Conservation (phyloP, 148 eudicot species). For the Dianthus caryophyllus region DNA sequence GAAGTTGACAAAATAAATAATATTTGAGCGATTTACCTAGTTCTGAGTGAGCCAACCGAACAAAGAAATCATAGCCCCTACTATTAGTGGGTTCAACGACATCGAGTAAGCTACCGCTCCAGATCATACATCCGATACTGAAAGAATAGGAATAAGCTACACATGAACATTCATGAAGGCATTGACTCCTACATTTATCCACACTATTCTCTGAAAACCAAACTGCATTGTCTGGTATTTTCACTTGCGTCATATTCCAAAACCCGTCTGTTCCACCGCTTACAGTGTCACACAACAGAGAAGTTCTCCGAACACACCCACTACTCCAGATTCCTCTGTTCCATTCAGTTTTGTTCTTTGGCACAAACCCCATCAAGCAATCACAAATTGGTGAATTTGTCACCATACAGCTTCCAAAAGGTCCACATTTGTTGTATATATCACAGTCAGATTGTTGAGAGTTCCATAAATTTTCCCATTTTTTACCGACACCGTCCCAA, state of each 20-base stretch:
- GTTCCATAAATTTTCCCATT: slow-evolving; percentile 12
- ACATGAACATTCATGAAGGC: slow-evolving; percentile 37
- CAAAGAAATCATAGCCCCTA: slow-evolving; percentile 29
- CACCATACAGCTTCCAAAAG: slow-evolving; percentile 29
- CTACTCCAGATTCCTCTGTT: slow-evolving; percentile 33
- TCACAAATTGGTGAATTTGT: slow-evolving; percentile 27
- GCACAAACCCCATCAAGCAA: slow-evolving; percentile 46
- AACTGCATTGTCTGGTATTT: slow-evolving; percentile 32
- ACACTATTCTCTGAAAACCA: not conserved
- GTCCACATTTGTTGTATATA: slow-evolving; percentile 40
- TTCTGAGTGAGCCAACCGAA: slow-evolving; percentile 38
- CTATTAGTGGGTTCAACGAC: slow-evolving; percentile 22
- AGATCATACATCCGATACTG: slow-evolving; percentile 42
- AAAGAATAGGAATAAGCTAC: slow-evolving; percentile 33
- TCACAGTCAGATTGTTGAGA: slow-evolving; percentile 32
- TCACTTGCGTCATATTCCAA: slow-evolving; percentile 27
- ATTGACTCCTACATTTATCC: slow-evolving; percentile 31
- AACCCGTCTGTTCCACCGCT: slow-evolving; percentile 35
- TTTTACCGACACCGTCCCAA: slow-evolving; percentile 11
- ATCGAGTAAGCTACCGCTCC: slow-evolving; percentile 35
- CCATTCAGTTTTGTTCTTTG: slow-evolving; percentile 36
- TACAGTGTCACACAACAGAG: slow-evolving; percentile 27
- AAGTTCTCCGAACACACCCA: slow-evolving; percentile 44
- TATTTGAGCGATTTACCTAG: slow-evolving; percentile 22
- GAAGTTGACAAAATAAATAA: too few relatives aligned